A percentile compares a stretch with the other conserved stretches of the same genome.
phyloP scores from a whole-genome alignment of 2,329 filamentous ascomycete genomes.

The Hymenoscyphus linearis region DNA sequence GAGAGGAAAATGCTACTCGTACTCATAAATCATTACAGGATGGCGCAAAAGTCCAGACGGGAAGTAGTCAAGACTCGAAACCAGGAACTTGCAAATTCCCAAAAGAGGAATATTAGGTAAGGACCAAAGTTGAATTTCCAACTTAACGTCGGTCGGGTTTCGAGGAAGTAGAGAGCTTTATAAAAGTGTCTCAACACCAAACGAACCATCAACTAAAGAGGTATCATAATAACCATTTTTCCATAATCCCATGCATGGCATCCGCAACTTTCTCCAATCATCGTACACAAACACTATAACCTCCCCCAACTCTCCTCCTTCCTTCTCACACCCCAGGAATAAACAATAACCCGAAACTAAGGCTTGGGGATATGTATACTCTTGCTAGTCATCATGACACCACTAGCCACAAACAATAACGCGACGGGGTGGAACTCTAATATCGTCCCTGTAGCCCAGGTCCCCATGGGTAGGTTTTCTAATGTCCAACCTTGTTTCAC shows the following conservation, averaged over 20 bases:
- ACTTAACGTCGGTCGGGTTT: background rate
- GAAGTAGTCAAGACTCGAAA: too few species aligned
- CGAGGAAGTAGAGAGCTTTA: background rate
- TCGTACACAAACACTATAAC: background rate
- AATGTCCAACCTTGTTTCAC: constrained; percentile 74
- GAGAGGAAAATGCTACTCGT: too few species aligned
- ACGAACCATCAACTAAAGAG: constrained; percentile 8
- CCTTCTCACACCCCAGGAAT: background rate
- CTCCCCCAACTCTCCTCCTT: background rate
- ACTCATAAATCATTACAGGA: too few species aligned
- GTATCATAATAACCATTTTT: constrained; percentile 17
- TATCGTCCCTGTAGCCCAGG: constrained; percentile 58
- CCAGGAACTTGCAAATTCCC: too few species aligned
- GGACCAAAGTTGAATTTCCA: background rate
- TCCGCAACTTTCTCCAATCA: background rate
- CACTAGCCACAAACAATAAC: constrained; percentile 78
- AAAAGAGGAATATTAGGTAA: too few species aligned
- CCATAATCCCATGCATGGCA: constrained; percentile 6
- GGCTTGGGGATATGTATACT: constrained; percentile 92
- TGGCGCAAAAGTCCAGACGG: too few species aligned
- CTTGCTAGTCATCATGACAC: constrained; percentile 92
- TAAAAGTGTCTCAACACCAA: constrained; percentile 1
- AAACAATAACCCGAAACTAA: constrained; percentile 31
- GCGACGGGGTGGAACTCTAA: constrained; percentile 84
- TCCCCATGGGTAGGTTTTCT: constrained; percentile 71